Conservation (phyloP, 371 early-diverging fungal species). For the Rhizopus microsporus region DNA sequence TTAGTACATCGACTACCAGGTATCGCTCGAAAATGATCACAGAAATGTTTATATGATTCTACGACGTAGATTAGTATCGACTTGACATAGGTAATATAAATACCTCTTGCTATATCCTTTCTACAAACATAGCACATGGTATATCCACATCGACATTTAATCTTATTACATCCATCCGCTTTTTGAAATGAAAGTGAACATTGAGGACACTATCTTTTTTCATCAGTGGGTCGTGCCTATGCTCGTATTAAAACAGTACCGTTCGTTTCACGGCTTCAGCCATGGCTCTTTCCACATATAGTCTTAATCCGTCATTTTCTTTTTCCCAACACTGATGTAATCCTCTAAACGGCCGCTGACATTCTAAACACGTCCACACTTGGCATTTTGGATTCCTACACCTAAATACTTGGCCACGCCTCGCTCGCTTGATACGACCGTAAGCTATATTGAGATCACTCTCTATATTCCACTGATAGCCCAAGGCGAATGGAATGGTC, state of each 20-base stretch:
- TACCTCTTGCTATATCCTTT: slow-evolving; percentile 50
- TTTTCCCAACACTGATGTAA: slow-evolving; percentile 60
- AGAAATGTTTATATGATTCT: slow-evolving; percentile 67
- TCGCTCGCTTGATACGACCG: slow-evolving; percentile 27
- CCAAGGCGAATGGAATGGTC: slow-evolving; percentile 1
- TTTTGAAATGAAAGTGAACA: slow-evolving; percentile 65
- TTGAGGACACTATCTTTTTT: slow-evolving; percentile 55
- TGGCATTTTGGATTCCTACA: slow-evolving; percentile 55
- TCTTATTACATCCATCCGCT: slow-evolving; percentile 71
- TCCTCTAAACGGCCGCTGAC: slow-evolving; percentile 47
- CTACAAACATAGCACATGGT: slow-evolving; percentile 72
- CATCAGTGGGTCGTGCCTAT: not conserved
- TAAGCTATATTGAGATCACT: slow-evolving; percentile 35
- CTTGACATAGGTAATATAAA: too few relatives aligned
- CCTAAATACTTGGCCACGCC: slow-evolving; percentile 44
- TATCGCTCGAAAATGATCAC: slow-evolving; percentile 61
- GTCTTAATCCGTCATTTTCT: slow-evolving; percentile 56
- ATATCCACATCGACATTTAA: slow-evolving; percentile 64
- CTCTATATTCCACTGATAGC: slow-evolving; percentile 39
- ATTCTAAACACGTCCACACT: slow-evolving; percentile 50
- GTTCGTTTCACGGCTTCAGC: slow-evolving; percentile 68
- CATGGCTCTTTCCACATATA: slow-evolving; percentile 71
- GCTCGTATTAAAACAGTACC: slow-evolving; percentile 31
- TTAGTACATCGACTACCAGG: slow-evolving; percentile 53
- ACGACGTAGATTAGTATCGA: not conserved